Percentiles rank a stretch among this genome's conserved stretches.
Conservation (phyloP, 768 basidiomycete genomes). For the Agaricus sinodeliciosus region DNA sequence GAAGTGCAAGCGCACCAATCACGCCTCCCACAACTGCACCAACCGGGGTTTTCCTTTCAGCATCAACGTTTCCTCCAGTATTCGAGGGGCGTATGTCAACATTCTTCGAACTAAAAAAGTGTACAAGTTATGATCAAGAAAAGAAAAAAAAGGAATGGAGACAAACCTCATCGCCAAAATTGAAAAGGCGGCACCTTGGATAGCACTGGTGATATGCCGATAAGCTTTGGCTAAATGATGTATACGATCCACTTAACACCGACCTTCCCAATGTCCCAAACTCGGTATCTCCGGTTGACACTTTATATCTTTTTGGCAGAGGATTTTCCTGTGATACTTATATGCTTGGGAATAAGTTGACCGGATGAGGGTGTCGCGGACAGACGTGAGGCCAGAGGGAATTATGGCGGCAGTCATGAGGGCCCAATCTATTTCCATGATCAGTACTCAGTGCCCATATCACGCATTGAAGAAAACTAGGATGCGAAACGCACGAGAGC, state of each 20-base stretch:
- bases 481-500: constrained; percentile 18
- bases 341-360: constrained; percentile 19
- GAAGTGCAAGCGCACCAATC: constrained; percentile 7
- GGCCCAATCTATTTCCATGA: constrained; percentile 36
- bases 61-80: too few species aligned
- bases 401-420: constrained; percentile 41
- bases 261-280: constrained; percentile 11
- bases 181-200: constrained; percentile 27
- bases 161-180: constrained; percentile 21
- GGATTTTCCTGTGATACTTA: constrained; percentile 12
- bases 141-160: too few species aligned
- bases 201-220: constrained; percentile 17
- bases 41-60: neutral
- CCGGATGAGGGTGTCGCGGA: constrained; percentile 31
- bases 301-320: constrained; percentile 21
- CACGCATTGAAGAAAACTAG: neutral
- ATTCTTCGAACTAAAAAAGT: neutral
- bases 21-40: constrained; percentile 13
- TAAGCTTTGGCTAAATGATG: neutral
- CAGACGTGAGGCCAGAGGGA: constrained; percentile 17
- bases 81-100: neutral
- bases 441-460: neutral
- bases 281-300: constrained; percentile 13
- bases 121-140: too few species aligned
- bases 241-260: neutral